Evolutionary conservation across 768 basidiomycete genomes (phyloP).

Genomic region (Mycena belliarum): DNA sequence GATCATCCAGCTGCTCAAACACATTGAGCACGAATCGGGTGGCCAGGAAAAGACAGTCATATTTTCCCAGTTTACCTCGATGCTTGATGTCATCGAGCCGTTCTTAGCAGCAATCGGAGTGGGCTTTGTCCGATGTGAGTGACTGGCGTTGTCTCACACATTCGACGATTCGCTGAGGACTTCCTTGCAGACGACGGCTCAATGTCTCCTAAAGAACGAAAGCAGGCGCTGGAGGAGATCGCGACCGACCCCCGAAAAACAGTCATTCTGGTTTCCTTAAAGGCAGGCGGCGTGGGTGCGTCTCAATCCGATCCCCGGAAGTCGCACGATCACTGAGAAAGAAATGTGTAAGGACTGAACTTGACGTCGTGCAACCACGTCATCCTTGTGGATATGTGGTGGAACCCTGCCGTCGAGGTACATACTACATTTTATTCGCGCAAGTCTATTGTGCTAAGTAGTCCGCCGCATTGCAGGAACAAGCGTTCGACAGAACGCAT

Average conservation of each 20-base stretch:
- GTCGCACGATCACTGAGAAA: too few species aligned
- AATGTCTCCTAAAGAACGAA: conserved; percentile 76
- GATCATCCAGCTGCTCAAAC: conserved; percentile 67
- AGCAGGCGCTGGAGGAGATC: conserved; percentile 73
- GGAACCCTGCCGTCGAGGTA: conserved; percentile 87
- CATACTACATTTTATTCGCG: not conserved
- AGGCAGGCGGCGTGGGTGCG: conserved; percentile 87
- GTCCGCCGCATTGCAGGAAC: conserved; percentile 47
- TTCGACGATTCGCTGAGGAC: not conserved
- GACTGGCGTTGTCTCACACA: conserved; percentile 19
- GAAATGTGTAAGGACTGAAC: conserved; percentile 65
- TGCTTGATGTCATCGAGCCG: conserved; percentile 84
- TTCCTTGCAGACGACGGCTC: conserved; percentile 75
- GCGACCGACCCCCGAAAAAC: conserved; percentile 56
- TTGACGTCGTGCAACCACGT: conserved; percentile 93
- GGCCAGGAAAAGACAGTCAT: conserved; percentile 89
- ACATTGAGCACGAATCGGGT: conserved; percentile 57
- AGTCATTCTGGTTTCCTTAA: conserved; percentile 94
- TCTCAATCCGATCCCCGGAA: not conserved
- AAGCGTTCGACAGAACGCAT: conserved; percentile 92
- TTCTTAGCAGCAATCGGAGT: conserved; percentile 72
- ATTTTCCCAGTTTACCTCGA: conserved; percentile 89
- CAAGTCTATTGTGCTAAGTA: not conserved
- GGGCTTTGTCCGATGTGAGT: conserved; percentile 82
- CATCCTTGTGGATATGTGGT: conserved; percentile 92